phyloP scores from a whole-genome alignment of 805 yeast species.

The Starmerella floricola region DNA sequence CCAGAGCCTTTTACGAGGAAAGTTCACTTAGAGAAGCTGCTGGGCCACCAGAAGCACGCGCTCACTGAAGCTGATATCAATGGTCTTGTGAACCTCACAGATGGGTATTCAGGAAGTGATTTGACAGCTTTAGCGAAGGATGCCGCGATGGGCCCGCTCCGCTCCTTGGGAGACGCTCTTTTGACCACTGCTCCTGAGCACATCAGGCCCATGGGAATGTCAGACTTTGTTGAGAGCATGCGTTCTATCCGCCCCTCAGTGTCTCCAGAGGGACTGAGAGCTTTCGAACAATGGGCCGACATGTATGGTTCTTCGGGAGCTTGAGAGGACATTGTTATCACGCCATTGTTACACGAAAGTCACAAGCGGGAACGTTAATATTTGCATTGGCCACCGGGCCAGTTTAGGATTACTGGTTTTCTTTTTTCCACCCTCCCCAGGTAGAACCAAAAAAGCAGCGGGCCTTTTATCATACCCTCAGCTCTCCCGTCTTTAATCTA shows the following conservation, averaged over 20 bases:
- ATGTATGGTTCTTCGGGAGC: conserved; percentile 80
- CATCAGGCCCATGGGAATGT: conserved; percentile 60
- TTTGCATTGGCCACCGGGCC: too few species aligned
- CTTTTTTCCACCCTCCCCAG: too few species aligned
- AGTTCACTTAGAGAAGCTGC: conserved; percentile 54
- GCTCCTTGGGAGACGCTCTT: conserved; percentile 78
- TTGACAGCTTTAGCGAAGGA: conserved; percentile 88
- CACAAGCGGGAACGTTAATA: too few species aligned
- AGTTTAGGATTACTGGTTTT: too few species aligned
- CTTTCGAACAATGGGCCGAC: conserved; percentile 81
- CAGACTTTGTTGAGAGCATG: conserved; percentile 67
- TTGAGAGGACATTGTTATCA: too few species aligned
- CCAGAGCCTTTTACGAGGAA: conserved; percentile 78
- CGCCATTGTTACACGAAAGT: too few species aligned
- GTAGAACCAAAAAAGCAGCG: too few species aligned
- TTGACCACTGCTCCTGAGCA: conserved; percentile 55
- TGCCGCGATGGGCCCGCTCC: conserved; percentile 94
- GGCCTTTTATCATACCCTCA: background rate
- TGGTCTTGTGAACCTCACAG: conserved; percentile 51
- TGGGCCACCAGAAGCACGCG: conserved; percentile 61
- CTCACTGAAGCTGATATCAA: conserved; percentile 52
- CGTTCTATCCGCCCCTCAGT: conserved; percentile 80
- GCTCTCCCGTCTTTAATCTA: background rate
- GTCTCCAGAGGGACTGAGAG: conserved; percentile 60
- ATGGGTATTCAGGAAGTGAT: conserved; percentile 86